These are phyloP conservation scores for Aquilaria yunnanensis DNA, from an alignment of 345 rosid genomes.

Conservation along the genomic window DNA sequence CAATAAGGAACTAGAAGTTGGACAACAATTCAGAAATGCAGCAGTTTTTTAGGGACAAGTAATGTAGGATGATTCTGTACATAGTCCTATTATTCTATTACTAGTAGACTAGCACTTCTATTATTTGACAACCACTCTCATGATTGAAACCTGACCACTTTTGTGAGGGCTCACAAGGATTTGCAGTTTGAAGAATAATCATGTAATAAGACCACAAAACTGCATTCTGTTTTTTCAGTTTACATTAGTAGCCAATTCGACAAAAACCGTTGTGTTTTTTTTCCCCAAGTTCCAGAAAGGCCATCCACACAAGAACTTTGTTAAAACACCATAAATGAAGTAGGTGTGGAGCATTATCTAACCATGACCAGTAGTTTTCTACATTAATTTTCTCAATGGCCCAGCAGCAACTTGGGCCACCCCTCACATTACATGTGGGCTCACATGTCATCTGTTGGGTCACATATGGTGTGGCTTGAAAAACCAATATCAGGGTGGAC, in stretches of 20 bases:
- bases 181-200: background rate
- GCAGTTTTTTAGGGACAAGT: slow-evolving; percentile 30
- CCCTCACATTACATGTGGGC: slow-evolving; percentile 14
- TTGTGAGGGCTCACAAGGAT: background rate
- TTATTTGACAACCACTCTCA: slow-evolving; percentile 4
- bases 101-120: background rate
- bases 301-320: background rate
- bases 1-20: slow-evolving; percentile 7
- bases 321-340: slow-evolving; percentile 8
- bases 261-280: background rate
- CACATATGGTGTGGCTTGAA: background rate
- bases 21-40: slow-evolving; percentile 39
- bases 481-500: slow-evolving; percentile 2
- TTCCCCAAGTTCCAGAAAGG: background rate
- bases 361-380: background rate
- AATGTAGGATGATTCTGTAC: slow-evolving; percentile 12
- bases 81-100: background rate
- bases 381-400: background rate
- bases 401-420: slow-evolving; percentile 2
- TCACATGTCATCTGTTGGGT: slow-evolving; percentile 12
- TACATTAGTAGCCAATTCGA: background rate
- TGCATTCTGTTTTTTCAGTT: background rate
- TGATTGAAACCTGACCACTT: slow-evolving; percentile 12
- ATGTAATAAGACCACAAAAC: background rate
- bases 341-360: slow-evolving; percentile 8